Conservation (phyloP, 208 protist genomes). For the Novymonas esmeraldas region DNA sequence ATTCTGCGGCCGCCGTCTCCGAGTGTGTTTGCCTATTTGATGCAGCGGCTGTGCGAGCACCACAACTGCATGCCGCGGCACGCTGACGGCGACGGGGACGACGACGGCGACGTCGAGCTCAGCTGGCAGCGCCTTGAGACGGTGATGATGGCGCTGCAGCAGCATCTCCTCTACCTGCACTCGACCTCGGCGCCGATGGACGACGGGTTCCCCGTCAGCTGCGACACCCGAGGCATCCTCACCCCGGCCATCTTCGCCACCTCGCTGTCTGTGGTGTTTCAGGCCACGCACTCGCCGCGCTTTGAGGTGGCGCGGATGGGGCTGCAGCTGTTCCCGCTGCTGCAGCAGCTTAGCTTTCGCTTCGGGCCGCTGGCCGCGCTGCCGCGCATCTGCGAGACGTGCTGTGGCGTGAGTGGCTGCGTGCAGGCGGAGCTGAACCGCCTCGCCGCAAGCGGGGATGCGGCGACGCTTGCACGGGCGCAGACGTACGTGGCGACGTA, state of each 20-base stretch:
- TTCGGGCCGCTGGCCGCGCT: slow-evolving; percentile 27
- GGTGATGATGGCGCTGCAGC: slow-evolving; percentile 82
- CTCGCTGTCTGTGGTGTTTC: slow-evolving; percentile 25
- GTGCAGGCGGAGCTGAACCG: slow-evolving; percentile 27
- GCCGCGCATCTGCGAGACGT: slow-evolving; percentile 34
- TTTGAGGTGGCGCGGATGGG: slow-evolving; percentile 83
- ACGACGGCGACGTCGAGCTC: slow-evolving; percentile 7
- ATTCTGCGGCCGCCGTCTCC: slow-evolving; percentile 54
- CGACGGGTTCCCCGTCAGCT: slow-evolving; percentile 29
- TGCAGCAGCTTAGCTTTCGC: slow-evolving; percentile 69
- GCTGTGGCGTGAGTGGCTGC: slow-evolving; percentile 28
- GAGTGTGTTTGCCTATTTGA: slow-evolving; percentile 45
- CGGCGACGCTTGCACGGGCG: slow-evolving; percentile 10
- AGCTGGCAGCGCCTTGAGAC: slow-evolving; percentile 76
- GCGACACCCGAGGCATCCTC: slow-evolving; percentile 8
- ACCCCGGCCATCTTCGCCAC: slow-evolving; percentile 10
- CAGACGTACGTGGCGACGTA: slow-evolving; percentile 32
- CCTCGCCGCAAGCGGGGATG: slow-evolving; percentile 11
- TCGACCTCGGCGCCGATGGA: slow-evolving; percentile 4
- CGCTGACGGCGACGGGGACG: slow-evolving; percentile 16
- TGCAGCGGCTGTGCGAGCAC: slow-evolving; percentile 33
- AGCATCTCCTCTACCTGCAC: slow-evolving; percentile 46
- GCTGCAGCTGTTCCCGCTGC: slow-evolving; percentile 64
- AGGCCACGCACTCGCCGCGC: slow-evolving; percentile 27
- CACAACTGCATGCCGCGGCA: slow-evolving; percentile 14